Evolutionary conservation across 768 basidiomycete genomes (phyloP).

Genomic region (Fistulinella prunicolor): DNA sequence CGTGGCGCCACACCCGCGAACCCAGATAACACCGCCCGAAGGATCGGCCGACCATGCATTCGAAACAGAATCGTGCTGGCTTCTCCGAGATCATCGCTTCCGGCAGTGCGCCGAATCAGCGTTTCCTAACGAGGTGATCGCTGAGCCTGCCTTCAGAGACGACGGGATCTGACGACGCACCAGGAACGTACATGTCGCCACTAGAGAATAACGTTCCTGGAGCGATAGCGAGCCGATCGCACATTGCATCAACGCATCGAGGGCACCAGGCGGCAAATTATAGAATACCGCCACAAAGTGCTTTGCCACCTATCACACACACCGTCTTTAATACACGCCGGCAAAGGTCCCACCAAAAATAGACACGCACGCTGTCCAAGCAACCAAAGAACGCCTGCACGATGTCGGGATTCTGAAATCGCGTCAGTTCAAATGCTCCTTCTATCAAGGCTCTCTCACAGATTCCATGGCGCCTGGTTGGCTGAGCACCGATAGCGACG

Average conservation of each 20-base stretch:
- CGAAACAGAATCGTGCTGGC: constrained; percentile 51
- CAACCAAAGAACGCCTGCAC: constrained; percentile 87
- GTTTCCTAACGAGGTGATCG: constrained; percentile 43
- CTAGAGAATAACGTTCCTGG: constrained; percentile 84
- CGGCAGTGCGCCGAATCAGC: constrained; percentile 61
- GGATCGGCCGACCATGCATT: constrained; percentile 60
- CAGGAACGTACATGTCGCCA: constrained; percentile 77
- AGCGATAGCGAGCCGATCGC: constrained; percentile 62
- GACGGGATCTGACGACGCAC: constrained; percentile 43
- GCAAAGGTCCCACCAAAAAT: neutral
- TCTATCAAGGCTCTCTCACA: constrained; percentile 40
- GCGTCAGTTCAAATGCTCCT: constrained; percentile 7
- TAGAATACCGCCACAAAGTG: constrained; percentile 63
- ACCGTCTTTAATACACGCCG: neutral
- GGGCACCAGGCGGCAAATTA: constrained; percentile 56
- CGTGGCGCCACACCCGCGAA: constrained; percentile 85
- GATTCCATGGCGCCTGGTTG: constrained; percentile 65
- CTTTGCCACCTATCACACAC: constrained; percentile 47
- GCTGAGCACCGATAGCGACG: constrained; percentile 51
- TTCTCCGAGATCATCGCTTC: constrained; percentile 57
- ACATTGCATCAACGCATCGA: constrained; percentile 69
- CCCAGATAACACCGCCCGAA: constrained; percentile 71
- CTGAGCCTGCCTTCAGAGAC: neutral
- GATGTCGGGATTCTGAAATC: constrained; percentile 79
- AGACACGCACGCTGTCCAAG: constrained; percentile 61